A percentile compares a stretch with the other conserved stretches of the same genome.
These are phyloP conservation scores for Cyberlindnera saturnus DNA, from an alignment of 805 yeast genomes.

Conservation along the genomic window DNA sequence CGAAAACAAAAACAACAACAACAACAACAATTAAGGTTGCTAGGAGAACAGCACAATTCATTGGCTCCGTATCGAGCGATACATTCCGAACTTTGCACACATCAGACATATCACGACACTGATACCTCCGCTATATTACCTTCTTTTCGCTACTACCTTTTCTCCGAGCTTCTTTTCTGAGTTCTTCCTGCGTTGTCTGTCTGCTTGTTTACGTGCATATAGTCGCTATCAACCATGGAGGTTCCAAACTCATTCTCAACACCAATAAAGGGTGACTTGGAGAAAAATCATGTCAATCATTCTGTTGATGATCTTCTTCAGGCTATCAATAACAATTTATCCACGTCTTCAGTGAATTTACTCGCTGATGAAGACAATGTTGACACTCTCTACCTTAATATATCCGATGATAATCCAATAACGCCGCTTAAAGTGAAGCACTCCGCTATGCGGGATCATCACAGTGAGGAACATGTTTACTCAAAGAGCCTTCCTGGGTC, in stretches of 20 bases:
- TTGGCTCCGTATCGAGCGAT: too few species aligned
- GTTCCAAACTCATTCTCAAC: constrained; percentile 16
- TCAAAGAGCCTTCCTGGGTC: not conserved
- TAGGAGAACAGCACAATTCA: too few species aligned
- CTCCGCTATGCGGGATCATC: not conserved
- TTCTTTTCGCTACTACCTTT: too few species aligned
- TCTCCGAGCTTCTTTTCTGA: not conserved
- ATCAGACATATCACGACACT: too few species aligned
- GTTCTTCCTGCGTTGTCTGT: not conserved
- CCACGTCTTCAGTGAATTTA: constrained; percentile 13
- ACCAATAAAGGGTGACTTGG: constrained; percentile 10
- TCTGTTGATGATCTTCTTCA: constrained; percentile 35
- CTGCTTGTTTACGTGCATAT: not conserved
- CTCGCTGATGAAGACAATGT: constrained; percentile 3
- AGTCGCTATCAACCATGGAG: constrained; percentile 1
- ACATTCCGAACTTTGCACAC: too few species aligned
- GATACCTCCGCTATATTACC: too few species aligned
- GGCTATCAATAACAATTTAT: constrained; percentile 23
- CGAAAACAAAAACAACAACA: not conserved
- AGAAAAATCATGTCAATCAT: constrained; percentile 11
- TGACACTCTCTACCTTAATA: constrained; percentile 10
- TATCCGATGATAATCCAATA: constrained; percentile 18
- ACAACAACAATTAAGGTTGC: too few species aligned
- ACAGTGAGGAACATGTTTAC: not conserved
- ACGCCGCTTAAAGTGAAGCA: constrained; percentile 23